Evolutionary conservation across 495 filamentous ascomycete species (phyloP).

Genomic region (Penicillium steckii): DNA sequence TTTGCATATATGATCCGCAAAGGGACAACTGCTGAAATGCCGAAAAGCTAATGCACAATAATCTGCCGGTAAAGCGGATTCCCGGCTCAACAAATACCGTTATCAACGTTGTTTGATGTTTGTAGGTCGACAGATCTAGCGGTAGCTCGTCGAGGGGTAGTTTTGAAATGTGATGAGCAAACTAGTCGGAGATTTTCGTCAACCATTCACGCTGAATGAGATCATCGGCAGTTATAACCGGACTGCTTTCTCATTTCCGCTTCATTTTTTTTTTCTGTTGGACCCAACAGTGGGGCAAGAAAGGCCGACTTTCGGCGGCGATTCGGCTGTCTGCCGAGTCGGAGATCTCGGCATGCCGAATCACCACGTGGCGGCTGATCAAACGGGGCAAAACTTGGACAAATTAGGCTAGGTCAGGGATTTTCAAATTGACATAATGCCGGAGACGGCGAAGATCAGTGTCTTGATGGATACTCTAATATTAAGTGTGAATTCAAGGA

Average conservation of each 20-base stretch:
- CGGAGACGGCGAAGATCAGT: too few relatives aligned
- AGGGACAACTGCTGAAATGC: background rate
- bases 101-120: background rate
- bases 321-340: conserved; percentile 10
- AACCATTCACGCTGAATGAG: conserved; percentile 4
- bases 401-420: too few relatives aligned
- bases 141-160: background rate
- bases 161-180: background rate
- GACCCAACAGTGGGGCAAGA: conserved; percentile 21
- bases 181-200: background rate
- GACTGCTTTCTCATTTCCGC: background rate
- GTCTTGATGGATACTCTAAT: too few relatives aligned
- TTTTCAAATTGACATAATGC: too few relatives aligned
- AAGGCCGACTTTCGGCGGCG: conserved; percentile 23
- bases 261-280: conserved; percentile 15
- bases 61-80: conserved; percentile 14
- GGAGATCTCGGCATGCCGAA: conserved; percentile 25
- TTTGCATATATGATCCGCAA: background rate
- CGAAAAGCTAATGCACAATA: conserved; percentile 11
- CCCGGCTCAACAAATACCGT: conserved; percentile 1
- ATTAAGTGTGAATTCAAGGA: too few relatives aligned
- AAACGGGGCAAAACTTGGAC: background rate
- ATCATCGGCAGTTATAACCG: conserved; percentile 12
- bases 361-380: background rate
- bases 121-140: background rate